phyloP scores from a whole-genome alignment of 169 alveolate genomes.

The Theileria annulata region DNA sequence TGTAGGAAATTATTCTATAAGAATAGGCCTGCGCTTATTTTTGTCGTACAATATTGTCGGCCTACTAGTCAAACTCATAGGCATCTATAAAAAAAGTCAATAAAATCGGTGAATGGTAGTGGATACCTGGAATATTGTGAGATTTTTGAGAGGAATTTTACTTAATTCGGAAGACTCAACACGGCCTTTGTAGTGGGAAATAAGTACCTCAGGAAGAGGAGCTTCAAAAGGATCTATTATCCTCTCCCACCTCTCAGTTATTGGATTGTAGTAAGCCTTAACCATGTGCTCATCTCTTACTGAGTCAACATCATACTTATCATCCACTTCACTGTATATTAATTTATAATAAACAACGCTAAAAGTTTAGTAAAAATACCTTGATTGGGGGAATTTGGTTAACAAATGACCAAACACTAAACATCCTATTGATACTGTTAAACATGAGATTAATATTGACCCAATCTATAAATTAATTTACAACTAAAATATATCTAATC shows the following conservation, averaged over 20 bases:
- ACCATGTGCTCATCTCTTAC: constrained; percentile 30
- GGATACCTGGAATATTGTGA: neutral
- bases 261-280: constrained; percentile 55
- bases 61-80: constrained; percentile 37
- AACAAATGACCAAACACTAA: neutral
- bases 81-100: constrained; percentile 27
- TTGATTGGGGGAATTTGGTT: neutral
- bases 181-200: constrained; percentile 19
- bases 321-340: constrained; percentile 2
- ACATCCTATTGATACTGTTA: too few species aligned
- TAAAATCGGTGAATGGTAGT: neutral
- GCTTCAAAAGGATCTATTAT: constrained; percentile 48
- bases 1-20: constrained; percentile 15
- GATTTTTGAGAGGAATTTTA: neutral
- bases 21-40: constrained; percentile 20
- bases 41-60: constrained; percentile 58
- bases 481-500: too few species aligned
- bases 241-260: constrained; percentile 58
- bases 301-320: constrained; percentile 30
- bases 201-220: constrained; percentile 37
- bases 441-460: too few species aligned
- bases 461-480: too few species aligned
- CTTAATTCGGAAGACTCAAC: neutral
- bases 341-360: too few species aligned
- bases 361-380: neutral